Evolutionary conservation across 1,284 basidiomycete species (phyloP).

Genomic region (Testicularia cyperi): DNA sequence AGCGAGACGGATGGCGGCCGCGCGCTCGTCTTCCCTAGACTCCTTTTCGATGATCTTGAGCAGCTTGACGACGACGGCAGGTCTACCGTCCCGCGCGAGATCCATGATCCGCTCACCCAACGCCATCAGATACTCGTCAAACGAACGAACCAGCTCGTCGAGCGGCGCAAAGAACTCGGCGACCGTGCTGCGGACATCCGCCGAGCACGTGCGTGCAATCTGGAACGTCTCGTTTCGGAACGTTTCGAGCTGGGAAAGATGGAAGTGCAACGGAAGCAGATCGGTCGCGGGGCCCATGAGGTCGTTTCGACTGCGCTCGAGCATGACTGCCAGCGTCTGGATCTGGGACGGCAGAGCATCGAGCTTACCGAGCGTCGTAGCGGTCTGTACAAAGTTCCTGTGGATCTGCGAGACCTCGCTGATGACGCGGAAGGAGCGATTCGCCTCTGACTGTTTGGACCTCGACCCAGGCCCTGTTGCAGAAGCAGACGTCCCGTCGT

Average conservation of each 20-base stretch:
- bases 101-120: conserved; percentile 77
- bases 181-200: conserved; percentile 71
- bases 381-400: conserved; percentile 89
- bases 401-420: conserved; percentile 85
- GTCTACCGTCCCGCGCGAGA: conserved; percentile 73
- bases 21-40: conserved; percentile 90
- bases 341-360: conserved; percentile 84
- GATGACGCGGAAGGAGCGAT: conserved; percentile 47
- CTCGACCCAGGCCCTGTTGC: too few species aligned
- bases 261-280: conserved; percentile 85
- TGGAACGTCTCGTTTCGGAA: conserved; percentile 72
- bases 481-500: too few species aligned
- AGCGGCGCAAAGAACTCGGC: conserved; percentile 83
- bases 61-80: conserved; percentile 82
- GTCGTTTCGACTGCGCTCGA: conserved; percentile 74
- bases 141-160: conserved; percentile 75
- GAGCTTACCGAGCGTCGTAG: conserved; percentile 90
- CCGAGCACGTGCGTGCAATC: conserved; percentile 66
- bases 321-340: conserved; percentile 74
- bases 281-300: conserved; percentile 78
- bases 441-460: conserved; percentile 25
- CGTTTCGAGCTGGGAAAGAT: conserved; percentile 81
- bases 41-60: conserved; percentile 93
- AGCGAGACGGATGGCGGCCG: conserved; percentile 88
- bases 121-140: conserved; percentile 82